Percentiles rank a stretch among this genome's conserved stretches.
Conservation (phyloP, 176 grass and related monocot genomes). For the Aegilops bicornis region DNA sequence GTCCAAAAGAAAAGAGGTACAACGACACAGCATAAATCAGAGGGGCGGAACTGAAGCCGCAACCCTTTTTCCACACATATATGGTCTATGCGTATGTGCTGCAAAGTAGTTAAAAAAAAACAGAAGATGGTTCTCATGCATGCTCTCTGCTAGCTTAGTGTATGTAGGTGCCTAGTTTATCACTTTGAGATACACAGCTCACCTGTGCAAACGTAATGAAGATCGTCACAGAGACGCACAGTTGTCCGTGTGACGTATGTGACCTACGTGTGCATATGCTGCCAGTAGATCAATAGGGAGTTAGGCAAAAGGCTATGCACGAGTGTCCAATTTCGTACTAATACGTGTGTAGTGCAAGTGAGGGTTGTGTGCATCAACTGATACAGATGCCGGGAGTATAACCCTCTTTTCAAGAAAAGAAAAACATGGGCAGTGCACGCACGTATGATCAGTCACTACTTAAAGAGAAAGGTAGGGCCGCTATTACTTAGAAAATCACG, state of each 20-base stretch:
- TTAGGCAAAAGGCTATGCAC: conserved; percentile 10
- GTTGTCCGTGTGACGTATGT: not conserved
- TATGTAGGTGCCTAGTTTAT: not conserved
- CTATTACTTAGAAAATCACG: too few species aligned
- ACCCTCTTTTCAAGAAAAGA: not conserved
- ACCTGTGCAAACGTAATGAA: not conserved
- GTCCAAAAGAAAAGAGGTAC: conserved; percentile 5
- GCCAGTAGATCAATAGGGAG: conserved; percentile 1
- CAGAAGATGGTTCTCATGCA: too few species aligned
- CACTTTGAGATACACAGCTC: not conserved
- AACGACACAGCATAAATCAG: not conserved
- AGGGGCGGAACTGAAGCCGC: not conserved
- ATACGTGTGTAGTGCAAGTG: not conserved
- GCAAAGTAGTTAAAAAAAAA: too few species aligned
- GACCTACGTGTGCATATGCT: not conserved
- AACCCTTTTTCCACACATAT: not conserved
- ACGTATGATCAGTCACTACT: not conserved
- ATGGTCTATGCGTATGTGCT: not conserved
- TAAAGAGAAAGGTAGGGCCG: too few species aligned
- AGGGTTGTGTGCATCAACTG: not conserved
- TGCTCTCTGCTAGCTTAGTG: not conserved
- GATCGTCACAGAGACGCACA: not conserved
- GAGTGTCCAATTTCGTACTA: not conserved
- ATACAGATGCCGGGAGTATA: not conserved
- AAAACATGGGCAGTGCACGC: not conserved